Evolutionary conservation across 331 rosid genomes (phyloP).

Genomic region (Cydonia oblonga): DNA sequence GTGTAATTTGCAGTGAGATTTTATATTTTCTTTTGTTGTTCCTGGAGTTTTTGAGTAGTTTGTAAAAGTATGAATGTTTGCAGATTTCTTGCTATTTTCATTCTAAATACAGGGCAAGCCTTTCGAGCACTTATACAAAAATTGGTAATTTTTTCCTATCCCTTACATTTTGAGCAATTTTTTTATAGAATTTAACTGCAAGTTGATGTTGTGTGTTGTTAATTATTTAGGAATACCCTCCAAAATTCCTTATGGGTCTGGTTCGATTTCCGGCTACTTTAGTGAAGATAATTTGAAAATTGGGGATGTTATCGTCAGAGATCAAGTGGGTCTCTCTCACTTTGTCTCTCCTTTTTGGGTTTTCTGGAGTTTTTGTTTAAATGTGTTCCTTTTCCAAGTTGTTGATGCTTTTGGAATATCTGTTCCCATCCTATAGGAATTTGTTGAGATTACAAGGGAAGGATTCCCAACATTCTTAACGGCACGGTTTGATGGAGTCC

Average conservation of each 20-base stretch:
- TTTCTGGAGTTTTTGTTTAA: background rate
- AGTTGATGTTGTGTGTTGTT: background rate
- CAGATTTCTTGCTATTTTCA: constrained; percentile 76
- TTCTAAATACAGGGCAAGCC: constrained; percentile 46
- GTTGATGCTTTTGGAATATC: background rate
- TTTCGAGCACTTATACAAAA: constrained; percentile 48
- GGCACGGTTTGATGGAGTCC: constrained; percentile 58
- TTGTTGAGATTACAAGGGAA: constrained; percentile 52
- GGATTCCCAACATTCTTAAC: constrained; percentile 36
- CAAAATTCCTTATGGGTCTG: constrained; percentile 57
- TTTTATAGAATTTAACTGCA: background rate
- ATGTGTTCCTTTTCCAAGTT: background rate
- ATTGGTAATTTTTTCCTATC: constrained; percentile 34
- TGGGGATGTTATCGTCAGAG: constrained; percentile 43
- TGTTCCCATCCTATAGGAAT: constrained; percentile 36
- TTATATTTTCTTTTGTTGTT: background rate
- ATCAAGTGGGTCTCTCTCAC: constrained; percentile 39
- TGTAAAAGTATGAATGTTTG: constrained; percentile 16
- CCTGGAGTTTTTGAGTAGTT: background rate
- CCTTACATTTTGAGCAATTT: background rate
- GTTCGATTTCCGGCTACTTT: constrained; percentile 60
- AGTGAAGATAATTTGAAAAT: constrained; percentile 48
- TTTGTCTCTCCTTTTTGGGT: background rate
- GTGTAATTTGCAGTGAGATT: background rate
- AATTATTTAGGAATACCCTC: constrained; percentile 44